phyloP scores from a whole-genome alignment of 257 asterid genomes.

The Ballota nigra region DNA sequence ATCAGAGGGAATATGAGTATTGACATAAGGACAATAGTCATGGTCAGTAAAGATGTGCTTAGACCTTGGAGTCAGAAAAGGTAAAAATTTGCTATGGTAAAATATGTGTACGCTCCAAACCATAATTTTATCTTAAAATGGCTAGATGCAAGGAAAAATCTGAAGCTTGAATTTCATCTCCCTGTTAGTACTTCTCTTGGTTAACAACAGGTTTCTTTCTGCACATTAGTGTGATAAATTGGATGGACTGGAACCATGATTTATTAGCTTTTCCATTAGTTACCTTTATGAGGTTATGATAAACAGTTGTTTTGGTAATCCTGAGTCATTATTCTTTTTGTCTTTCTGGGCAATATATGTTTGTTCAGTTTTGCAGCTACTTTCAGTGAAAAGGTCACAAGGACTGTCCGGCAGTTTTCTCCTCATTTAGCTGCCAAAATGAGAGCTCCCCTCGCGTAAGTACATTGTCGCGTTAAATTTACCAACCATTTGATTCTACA shows the following conservation, averaged over 20 bases:
- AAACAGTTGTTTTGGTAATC: not conserved
- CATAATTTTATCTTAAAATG: not conserved
- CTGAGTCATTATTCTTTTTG: not conserved
- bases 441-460: constrained; percentile 91
- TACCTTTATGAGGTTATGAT: not conserved
- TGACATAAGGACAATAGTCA: not conserved
- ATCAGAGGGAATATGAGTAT: not conserved
- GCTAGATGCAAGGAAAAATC: not conserved
- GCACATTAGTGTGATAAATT: not conserved
- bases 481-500: constrained; percentile 10
- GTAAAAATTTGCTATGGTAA: not conserved
- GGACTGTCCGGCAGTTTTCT: constrained; percentile 86
- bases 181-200: not conserved
- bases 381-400: constrained; percentile 82
- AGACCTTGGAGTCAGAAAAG: not conserved
- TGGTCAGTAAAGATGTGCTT: constrained; percentile 6
- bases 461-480: constrained; percentile 13
- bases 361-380: constrained; percentile 84
- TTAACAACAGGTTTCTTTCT: not conserved
- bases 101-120: not conserved
- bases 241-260: not conserved
- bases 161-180: not conserved
- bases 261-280: not conserved
- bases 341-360: constrained; percentile 22
- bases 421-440: constrained; percentile 96